Evolutionary conservation across 2,329 filamentous ascomycete species (phyloP).

Genomic region (Bipolaris zeicola): DNA sequence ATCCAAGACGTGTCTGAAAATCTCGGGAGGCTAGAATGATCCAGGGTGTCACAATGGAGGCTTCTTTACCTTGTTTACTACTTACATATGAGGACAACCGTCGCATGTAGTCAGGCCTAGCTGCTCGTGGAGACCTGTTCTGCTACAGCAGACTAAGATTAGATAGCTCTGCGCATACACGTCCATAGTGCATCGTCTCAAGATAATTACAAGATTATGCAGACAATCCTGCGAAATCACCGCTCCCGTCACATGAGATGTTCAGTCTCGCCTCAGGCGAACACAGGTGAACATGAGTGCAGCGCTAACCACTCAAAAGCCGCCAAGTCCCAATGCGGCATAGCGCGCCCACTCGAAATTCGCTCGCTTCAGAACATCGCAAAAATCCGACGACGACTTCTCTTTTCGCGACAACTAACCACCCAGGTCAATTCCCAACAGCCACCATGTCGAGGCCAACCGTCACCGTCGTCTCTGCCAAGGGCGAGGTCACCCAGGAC

Average conservation of each 20-base stretch:
- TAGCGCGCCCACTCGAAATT: conserved; percentile 12
- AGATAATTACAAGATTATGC: not conserved
- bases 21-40: not conserved
- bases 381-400: conserved; percentile 11
- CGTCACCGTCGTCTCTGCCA: conserved; percentile 94
- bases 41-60: not conserved
- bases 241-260: not conserved
- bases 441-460: conserved; percentile 82
- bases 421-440: conserved; percentile 34
- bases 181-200: not conserved
- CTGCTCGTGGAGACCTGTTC: not conserved
- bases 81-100: not conserved
- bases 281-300: not conserved
- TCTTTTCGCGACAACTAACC: conserved; percentile 36
- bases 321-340: not conserved
- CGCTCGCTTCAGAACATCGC: conserved; percentile 7
- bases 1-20: not conserved
- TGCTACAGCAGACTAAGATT: not conserved
- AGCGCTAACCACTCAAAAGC: not conserved
- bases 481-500: conserved; percentile 88
- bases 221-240: not conserved
- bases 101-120: not conserved
- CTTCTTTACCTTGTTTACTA: not conserved
- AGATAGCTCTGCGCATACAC: not conserved
- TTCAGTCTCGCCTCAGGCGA: not conserved